A percentile compares a stretch with the other conserved stretches of the same genome.
Conservation (phyloP, 805 yeast species). For the Cyberlindnera subsufficiens region DNA sequence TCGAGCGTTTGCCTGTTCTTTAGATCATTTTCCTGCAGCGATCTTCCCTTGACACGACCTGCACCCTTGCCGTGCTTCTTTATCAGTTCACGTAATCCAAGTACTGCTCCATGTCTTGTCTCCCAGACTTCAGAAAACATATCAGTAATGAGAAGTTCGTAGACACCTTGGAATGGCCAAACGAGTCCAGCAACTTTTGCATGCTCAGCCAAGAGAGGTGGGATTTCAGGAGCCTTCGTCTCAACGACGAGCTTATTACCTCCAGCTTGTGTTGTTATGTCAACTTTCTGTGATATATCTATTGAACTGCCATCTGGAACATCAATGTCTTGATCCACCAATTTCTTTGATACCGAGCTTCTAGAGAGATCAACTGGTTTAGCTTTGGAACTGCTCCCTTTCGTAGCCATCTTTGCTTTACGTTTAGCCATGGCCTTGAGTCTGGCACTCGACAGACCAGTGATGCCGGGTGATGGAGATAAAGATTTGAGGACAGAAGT, state of each 20-base stretch:
- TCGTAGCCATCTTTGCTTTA: conserved; percentile 70
- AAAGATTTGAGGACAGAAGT: not conserved
- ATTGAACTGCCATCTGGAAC: conserved; percentile 6
- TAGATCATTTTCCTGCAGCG: conserved; percentile 53
- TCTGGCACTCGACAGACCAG: conserved; percentile 54
- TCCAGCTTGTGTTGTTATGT: conserved; percentile 74
- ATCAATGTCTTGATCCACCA: conserved; percentile 30
- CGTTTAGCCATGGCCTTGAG: conserved; percentile 93
- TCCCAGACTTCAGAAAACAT: conserved; percentile 89
- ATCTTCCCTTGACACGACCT: conserved; percentile 68
- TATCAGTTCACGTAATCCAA: conserved; percentile 84
- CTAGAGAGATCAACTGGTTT: conserved; percentile 64
- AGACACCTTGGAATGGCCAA: conserved; percentile 95
- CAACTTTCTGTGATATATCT: conserved; percentile 29
- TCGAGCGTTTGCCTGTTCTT: conserved; percentile 71
- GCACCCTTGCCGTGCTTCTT: conserved; percentile 80
- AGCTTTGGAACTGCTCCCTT: conserved; percentile 37
- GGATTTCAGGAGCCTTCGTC: conserved; percentile 55
- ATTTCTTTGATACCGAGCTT: conserved; percentile 56
- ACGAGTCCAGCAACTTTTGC: conserved; percentile 66
- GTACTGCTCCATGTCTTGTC: conserved; percentile 89
- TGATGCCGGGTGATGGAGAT: not conserved
- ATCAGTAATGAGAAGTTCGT: conserved; percentile 73
- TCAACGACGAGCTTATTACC: conserved; percentile 83
- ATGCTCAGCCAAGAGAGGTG: conserved; percentile 66